Evolutionary conservation across 768 basidiomycete genomes (phyloP).

Genomic region (Candolleomyces aberdarensis): DNA sequence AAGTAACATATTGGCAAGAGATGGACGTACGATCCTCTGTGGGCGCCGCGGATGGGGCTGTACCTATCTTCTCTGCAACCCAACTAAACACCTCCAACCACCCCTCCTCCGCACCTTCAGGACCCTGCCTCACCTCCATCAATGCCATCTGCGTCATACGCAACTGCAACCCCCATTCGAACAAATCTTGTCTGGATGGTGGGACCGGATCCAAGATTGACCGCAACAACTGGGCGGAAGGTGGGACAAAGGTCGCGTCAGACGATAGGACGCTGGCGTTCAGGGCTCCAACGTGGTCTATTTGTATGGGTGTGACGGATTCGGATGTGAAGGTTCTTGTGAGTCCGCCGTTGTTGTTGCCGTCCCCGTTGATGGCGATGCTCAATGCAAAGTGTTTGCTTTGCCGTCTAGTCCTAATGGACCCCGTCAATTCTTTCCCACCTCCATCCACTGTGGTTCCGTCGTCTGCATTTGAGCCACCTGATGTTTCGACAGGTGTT

Average conservation of each 20-base stretch:
- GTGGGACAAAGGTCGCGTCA: conserved; percentile 31
- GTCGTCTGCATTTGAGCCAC: too few relatives aligned
- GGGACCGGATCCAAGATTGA: conserved; percentile 25
- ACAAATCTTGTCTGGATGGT: conserved; percentile 53
- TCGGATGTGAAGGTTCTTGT: background rate
- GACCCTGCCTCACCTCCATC: conserved; percentile 79
- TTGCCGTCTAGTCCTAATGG: background rate
- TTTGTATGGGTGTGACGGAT: background rate
- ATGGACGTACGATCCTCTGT: conserved; percentile 9
- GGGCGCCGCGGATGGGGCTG: conserved; percentile 13
- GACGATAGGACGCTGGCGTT: background rate
- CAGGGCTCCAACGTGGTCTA: background rate
- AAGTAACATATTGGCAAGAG: background rate
- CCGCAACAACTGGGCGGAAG: conserved; percentile 25
- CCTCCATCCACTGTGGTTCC: conserved; percentile 9
- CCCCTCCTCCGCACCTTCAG: conserved; percentile 74
- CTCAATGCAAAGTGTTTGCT: background rate
- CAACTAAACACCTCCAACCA: conserved; percentile 87
- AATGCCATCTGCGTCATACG: conserved; percentile 83
- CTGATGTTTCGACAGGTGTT: too few relatives aligned
- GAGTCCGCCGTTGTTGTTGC: background rate
- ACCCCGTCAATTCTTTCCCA: conserved; percentile 1
- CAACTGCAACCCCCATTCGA: conserved; percentile 80
- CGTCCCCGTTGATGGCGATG: background rate
- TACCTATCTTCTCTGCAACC: conserved; percentile 62